Conservation (phyloP, 108 stramenopile species). For the Nannochloropsis oceanica region DNA sequence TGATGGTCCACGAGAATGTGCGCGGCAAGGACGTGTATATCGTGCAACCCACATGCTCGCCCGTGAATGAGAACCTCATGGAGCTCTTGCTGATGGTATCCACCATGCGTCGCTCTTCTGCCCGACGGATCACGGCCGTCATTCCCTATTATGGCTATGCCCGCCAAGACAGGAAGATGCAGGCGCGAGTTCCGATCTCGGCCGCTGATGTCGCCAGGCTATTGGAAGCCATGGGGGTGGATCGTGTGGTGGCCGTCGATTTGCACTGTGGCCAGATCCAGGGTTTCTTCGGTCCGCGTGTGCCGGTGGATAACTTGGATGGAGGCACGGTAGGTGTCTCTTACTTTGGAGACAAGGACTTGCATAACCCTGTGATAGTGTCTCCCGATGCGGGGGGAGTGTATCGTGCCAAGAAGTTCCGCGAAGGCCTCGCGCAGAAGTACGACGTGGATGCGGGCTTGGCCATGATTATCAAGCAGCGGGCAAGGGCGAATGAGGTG, state of each 20-base stretch:
- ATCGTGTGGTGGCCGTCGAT: slow-evolving; percentile 66
- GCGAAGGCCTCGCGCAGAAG: slow-evolving; percentile 81
- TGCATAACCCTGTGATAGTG: slow-evolving; percentile 95
- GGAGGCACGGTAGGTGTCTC: slow-evolving; percentile 93
- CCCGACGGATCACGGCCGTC: slow-evolving; percentile 88
- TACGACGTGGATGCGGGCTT: slow-evolving; percentile 87
- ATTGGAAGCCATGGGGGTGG: slow-evolving; percentile 90
- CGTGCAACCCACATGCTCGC: slow-evolving; percentile 91
- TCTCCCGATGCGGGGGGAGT: slow-evolving; percentile 99
- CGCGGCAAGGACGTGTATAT: slow-evolving; percentile 94
- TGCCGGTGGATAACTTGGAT: slow-evolving; percentile 97
- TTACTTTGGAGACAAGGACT: slow-evolving; percentile 94
- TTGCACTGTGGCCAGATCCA: slow-evolving; percentile 99
- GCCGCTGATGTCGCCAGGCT: slow-evolving; percentile 97
- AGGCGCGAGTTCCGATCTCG: slow-evolving; percentile 94
- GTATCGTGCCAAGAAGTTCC: slow-evolving; percentile 98
- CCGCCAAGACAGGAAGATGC: slow-evolving; percentile 97
- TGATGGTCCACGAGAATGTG: slow-evolving; percentile 93
- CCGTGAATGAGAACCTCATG: slow-evolving; percentile 96
- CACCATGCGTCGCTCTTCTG: slow-evolving; percentile 82
- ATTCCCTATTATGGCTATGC: slow-evolving; percentile 99
- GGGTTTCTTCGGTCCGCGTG: slow-evolving; percentile 70
- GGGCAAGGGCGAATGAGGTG: slow-evolving; percentile 70
- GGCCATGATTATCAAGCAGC: slow-evolving; percentile 99
- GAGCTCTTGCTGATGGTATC: slow-evolving; percentile 90